Evolutionary conservation across 139 green algal genomes (phyloP).

Genomic region (Asterochloris erici): DNA sequence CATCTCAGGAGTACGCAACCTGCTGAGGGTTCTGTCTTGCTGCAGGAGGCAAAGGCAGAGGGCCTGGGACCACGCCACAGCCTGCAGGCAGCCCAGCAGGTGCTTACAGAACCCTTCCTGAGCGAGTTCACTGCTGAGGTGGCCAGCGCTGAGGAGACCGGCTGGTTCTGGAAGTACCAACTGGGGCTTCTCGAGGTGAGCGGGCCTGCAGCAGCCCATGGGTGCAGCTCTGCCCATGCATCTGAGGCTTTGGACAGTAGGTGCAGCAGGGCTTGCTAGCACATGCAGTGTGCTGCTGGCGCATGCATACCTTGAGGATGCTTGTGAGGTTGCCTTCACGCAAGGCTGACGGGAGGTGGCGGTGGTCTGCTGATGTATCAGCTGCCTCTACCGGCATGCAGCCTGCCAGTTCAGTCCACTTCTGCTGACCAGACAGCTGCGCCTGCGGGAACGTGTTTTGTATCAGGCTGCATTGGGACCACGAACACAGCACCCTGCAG

Average conservation of each 20-base stretch:
- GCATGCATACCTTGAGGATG: neutral
- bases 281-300: neutral
- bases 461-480: no score
- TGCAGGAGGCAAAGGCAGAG: slow-evolving; percentile 57
- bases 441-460: no score
- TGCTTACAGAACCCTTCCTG: slow-evolving; percentile 64
- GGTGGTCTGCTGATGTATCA: neutral
- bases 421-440: no score
- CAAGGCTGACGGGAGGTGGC: neutral
- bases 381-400: no score
- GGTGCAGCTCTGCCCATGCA: neutral
- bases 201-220: neutral
- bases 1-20: neutral
- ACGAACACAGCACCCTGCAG: no score
- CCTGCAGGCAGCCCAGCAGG: slow-evolving; percentile 17
- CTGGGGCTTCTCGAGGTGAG: slow-evolving; percentile 20
- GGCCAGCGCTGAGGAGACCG: slow-evolving; percentile 36
- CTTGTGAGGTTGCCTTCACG: neutral
- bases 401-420: no score
- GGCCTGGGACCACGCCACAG: slow-evolving; percentile 53
- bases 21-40: neutral
- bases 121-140: slow-evolving; percentile 40
- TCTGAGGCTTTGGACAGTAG: no score
- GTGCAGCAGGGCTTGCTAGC: no score
- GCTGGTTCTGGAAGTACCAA: slow-evolving; percentile 62